phyloP scores from a whole-genome alignment of 2,329 filamentous ascomycete genomes.

The Pseudovirgaria hyperparasitica region DNA sequence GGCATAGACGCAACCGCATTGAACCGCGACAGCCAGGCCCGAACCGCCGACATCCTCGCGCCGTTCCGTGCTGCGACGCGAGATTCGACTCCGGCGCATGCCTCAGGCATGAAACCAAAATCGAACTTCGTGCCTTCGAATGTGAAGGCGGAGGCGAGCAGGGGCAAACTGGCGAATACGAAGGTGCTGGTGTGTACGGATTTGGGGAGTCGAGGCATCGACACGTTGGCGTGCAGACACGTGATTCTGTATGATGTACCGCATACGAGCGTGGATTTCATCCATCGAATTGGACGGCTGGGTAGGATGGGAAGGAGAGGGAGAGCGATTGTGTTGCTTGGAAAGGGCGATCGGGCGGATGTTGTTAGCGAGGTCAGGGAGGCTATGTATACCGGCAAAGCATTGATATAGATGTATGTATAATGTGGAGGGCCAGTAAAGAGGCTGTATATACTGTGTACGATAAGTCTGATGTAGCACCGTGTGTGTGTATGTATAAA shows the following conservation, averaged over 20 bases:
- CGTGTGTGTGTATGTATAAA: background rate
- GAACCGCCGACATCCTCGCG: constrained; percentile 63
- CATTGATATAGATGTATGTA: constrained; percentile 27
- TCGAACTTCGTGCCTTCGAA: background rate
- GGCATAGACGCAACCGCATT: constrained; percentile 81
- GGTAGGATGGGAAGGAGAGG: constrained; percentile 88
- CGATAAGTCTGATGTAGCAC: background rate
- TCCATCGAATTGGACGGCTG: constrained; percentile 83
- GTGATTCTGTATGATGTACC: constrained; percentile 97
- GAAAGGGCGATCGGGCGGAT: constrained; percentile 78
- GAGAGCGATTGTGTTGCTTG: constrained; percentile 78
- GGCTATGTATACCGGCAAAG: constrained; percentile 43
- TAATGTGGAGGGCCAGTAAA: no score
- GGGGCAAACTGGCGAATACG: constrained; percentile 53
- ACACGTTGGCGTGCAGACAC: constrained; percentile 80
- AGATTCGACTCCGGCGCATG: no score
- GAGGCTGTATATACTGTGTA: no score
- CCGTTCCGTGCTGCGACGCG: no score
- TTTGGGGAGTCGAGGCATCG: constrained; percentile 81
- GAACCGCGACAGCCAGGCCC: constrained; percentile 67
- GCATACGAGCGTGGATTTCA: constrained; percentile 94
- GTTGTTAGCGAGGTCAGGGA: constrained; percentile 85
- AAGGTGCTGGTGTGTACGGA: constrained; percentile 94
- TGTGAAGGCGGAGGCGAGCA: constrained; percentile 7
- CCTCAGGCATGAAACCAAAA: constrained; percentile 14